A percentile compares a stretch with the other conserved stretches of the same genome.
These are phyloP conservation scores for Coccomyxa sp. DNA, from an alignment of 139 green algal genomes.

Conservation along the genomic window DNA sequence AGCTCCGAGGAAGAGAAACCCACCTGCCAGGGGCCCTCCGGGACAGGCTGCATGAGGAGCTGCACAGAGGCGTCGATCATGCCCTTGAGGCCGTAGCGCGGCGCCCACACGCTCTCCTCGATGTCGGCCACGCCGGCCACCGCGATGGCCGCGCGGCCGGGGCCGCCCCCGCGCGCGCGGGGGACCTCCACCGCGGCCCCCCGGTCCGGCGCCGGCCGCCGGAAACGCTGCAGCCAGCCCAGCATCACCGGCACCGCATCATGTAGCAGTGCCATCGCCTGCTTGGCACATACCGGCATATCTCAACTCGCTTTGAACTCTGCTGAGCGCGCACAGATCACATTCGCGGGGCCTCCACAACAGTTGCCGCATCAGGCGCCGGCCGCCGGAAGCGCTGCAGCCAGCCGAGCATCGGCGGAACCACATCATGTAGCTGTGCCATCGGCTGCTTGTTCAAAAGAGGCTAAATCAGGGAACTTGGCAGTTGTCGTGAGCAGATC, in stretches of 20 bases:
- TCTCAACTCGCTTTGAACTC: not conserved
- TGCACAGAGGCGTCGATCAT: slow-evolving; percentile 79
- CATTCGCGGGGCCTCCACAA: not conserved
- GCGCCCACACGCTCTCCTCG: slow-evolving; percentile 89
- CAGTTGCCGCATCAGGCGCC: not conserved
- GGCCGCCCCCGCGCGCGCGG: not conserved
- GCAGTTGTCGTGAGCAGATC: no score
- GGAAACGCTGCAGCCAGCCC: slow-evolving; percentile 32
- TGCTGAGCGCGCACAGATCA: not conserved
- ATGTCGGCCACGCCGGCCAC: slow-evolving; percentile 81
- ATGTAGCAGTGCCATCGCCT: slow-evolving; percentile 16
- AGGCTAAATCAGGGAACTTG: no score
- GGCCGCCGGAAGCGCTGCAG: slow-evolving; percentile 26
- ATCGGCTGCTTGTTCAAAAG: slow-evolving; percentile 1
- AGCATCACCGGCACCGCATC: slow-evolving; percentile 25
- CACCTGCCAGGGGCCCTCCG: no score
- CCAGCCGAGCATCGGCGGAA: slow-evolving; percentile 28
- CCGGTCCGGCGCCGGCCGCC: slow-evolving; percentile 6
- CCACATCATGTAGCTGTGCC: slow-evolving; percentile 12
- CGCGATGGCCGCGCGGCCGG: not conserved
- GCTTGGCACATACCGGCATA: not conserved
- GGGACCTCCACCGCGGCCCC: not conserved
- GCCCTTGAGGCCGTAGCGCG: slow-evolving; percentile 88
- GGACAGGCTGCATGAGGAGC: slow-evolving; percentile 15
- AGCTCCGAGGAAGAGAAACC: no score